phyloP scores from a whole-genome alignment of 2,329 filamentous ascomycete genomes.

The Amauroascus verrucosus region DNA sequence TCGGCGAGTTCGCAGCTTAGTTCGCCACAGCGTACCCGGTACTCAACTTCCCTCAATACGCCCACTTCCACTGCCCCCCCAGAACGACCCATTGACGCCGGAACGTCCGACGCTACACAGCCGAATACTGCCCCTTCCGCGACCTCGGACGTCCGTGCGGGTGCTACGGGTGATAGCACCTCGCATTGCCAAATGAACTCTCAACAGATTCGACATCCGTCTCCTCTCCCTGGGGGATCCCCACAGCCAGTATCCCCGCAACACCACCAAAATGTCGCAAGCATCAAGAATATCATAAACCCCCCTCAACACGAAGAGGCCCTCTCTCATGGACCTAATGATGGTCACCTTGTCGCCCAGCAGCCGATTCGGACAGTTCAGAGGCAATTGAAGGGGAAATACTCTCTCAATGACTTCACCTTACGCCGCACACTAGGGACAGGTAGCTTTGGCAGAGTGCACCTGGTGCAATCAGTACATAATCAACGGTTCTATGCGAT shows the following conservation, averaged over 20 bases:
- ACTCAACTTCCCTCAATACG: conserved; percentile 22
- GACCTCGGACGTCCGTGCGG: conserved; percentile 6
- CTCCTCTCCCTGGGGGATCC: conserved; percentile 5
- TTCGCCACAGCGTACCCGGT: conserved; percentile 25
- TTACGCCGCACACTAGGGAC: conserved; percentile 88
- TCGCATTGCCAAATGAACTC: conserved; percentile 5
- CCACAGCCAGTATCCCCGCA: conserved; percentile 27
- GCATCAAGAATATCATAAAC: conserved; percentile 77
- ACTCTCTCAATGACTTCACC: conserved; percentile 81
- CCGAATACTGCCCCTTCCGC: not conserved
- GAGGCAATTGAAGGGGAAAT: conserved; percentile 89
- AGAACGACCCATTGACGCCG: conserved; percentile 1
- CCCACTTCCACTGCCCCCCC: conserved; percentile 20
- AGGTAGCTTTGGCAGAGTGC: conserved; percentile 91
- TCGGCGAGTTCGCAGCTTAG: conserved; percentile 7
- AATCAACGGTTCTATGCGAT: conserved; percentile 97
- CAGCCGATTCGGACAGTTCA: conserved; percentile 21
- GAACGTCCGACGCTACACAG: conserved; percentile 3
- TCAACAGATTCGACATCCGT: not conserved
- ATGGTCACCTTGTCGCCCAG: conserved; percentile 14
- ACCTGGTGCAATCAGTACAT: conserved; percentile 94
- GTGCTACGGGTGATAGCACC: conserved; percentile 8
- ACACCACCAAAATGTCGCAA: conserved; percentile 53
- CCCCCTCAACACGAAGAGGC: conserved; percentile 40
- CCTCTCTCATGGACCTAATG: conserved; percentile 11